Evolutionary conservation across 2,329 filamentous ascomycete species (phyloP).

Genomic region (Ophiostoma sp.): DNA sequence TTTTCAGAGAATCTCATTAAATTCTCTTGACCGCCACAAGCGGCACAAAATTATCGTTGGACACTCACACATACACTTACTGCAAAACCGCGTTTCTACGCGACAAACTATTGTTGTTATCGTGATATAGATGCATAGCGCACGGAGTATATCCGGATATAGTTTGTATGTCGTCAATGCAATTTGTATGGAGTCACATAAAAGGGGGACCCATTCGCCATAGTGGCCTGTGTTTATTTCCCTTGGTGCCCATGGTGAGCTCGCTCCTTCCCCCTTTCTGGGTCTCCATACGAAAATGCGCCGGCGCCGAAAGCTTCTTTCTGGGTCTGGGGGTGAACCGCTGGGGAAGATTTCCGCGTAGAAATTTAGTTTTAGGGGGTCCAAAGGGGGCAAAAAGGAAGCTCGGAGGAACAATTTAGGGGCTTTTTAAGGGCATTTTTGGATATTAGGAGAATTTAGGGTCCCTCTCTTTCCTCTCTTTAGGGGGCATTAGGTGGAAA

Average conservation of each 20-base stretch:
- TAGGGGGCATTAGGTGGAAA: not conserved
- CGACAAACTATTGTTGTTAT: not conserved
- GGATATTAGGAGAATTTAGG: not conserved
- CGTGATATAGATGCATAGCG: not conserved
- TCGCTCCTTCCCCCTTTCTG: not conserved
- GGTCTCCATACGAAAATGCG: not conserved
- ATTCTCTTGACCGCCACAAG: not conserved
- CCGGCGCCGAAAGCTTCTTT: conserved; percentile 12
- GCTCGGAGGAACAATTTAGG: not conserved
- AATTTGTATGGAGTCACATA: not conserved
- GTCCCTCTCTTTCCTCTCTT: not conserved
- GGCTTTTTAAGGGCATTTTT: not conserved
- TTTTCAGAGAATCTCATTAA: not conserved
- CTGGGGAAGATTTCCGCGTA: not conserved
- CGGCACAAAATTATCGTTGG: not conserved
- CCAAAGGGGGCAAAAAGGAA: not conserved
- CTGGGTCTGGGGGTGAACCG: not conserved
- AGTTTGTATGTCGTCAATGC: not conserved
- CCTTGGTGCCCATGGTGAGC: not conserved
- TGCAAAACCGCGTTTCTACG: not conserved
- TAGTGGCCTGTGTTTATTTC: not conserved
- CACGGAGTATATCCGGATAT: not conserved
- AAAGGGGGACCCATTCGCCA: not conserved
- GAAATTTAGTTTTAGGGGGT: not conserved
- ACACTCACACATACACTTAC: no score